Evolutionary conservation across 2,329 filamentous ascomycete genomes (phyloP).

Genomic region (Neopestalotiopsis sp.): DNA sequence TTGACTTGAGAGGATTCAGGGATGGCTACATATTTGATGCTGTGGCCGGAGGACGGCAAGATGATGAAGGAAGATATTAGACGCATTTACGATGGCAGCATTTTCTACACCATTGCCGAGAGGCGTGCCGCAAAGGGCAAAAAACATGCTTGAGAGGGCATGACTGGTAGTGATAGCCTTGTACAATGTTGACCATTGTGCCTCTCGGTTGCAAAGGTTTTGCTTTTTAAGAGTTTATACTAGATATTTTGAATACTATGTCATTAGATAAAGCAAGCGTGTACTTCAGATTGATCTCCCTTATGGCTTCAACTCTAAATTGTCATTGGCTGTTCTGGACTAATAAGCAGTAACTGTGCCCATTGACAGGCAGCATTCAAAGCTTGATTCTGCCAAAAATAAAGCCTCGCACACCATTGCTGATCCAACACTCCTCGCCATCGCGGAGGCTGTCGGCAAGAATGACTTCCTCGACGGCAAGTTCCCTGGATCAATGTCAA

Average conservation of each 20-base stretch:
- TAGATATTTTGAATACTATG: too few relatives aligned
- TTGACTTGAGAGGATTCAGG: conserved; percentile 19
- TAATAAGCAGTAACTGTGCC: too few relatives aligned
- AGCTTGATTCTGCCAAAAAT: conserved; percentile 46
- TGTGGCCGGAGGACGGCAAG: conserved; percentile 61
- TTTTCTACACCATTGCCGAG: conserved; percentile 50
- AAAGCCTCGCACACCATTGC: conserved; percentile 87
- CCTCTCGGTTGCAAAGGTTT: background rate
- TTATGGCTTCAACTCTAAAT: too few relatives aligned
- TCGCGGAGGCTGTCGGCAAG: conserved; percentile 64
- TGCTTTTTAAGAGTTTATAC: too few relatives aligned
- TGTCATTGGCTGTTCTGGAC: too few relatives aligned
- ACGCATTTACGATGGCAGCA: conserved; percentile 57
- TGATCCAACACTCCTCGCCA: conserved; percentile 85
- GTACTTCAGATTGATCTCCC: too few relatives aligned
- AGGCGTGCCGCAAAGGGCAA: conserved; percentile 23
- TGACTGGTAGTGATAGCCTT: background rate
- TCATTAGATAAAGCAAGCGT: too few relatives aligned
- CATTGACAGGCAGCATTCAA: background rate
- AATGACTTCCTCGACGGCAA: conserved; percentile 72
- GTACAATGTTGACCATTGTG: background rate
- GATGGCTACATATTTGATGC: conserved; percentile 51
- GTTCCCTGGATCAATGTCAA: conserved; percentile 42
- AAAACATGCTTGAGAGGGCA: background rate
- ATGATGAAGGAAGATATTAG: conserved; percentile 60